phyloP scores from a whole-genome alignment of 306 rosid species.

The Casuarina glauca region DNA sequence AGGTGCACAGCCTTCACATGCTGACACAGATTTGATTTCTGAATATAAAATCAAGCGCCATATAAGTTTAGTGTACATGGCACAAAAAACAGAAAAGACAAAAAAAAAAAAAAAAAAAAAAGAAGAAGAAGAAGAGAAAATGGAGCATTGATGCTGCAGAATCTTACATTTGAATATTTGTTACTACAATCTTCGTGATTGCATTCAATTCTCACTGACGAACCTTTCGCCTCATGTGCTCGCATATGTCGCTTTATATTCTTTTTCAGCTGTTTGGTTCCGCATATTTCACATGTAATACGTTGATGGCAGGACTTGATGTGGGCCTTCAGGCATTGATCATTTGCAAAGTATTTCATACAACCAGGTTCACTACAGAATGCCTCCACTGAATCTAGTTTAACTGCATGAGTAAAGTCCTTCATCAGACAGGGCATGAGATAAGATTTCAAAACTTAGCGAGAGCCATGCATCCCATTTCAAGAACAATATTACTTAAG shows the following conservation, averaged over 20 bases:
- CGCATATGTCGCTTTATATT: constrained; percentile 71
- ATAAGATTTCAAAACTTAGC: not conserved
- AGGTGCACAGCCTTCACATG: constrained; percentile 80
- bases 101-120: not conserved
- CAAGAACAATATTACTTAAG: not conserved
- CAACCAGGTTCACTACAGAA: constrained; percentile 69
- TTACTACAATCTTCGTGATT: constrained; percentile 47
- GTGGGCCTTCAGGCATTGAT: constrained; percentile 62
- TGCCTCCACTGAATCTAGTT: constrained; percentile 64
- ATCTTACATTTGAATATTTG: constrained; percentile 65
- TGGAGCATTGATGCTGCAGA: not conserved
- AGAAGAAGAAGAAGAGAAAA: too few relatives aligned
- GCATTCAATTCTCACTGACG: constrained; percentile 45
- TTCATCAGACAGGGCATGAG: constrained; percentile 15
- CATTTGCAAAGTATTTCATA: constrained; percentile 63
- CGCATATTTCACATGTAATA: constrained; percentile 61
- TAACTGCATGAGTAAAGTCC: constrained; percentile 46
- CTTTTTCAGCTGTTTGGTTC: constrained; percentile 64
- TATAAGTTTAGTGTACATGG: too few relatives aligned
- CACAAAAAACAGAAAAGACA: too few relatives aligned
- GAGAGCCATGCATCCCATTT: not conserved
- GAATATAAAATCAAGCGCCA: constrained; percentile 11
- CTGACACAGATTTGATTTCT: constrained; percentile 74
- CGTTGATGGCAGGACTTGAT: constrained; percentile 65
- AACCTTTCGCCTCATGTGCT: constrained; percentile 42